These are phyloP conservation scores for Mollisia scopiformis DNA, from an alignment of 2,329 filamentous ascomycete species.

Conservation along the genomic window DNA sequence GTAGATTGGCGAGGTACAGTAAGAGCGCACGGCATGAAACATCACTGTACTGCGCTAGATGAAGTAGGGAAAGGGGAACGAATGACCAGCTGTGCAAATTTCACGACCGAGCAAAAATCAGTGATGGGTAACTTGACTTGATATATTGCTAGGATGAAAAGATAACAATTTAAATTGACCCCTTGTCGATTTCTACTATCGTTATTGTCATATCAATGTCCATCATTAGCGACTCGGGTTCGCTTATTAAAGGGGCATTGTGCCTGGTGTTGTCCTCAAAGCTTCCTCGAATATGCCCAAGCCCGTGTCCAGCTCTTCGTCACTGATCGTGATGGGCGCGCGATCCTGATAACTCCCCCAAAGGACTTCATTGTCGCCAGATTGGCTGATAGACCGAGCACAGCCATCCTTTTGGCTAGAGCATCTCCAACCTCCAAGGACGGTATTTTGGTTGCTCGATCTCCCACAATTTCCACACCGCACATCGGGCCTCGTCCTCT, in stretches of 20 bases:
- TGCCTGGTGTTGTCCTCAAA: constrained; percentile 38
- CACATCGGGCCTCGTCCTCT: constrained; percentile 61
- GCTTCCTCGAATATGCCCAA: constrained; percentile 60
- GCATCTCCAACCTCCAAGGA: constrained; percentile 48
- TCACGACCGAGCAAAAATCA: no score
- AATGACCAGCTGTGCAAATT: no score
- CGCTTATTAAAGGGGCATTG: constrained; percentile 7
- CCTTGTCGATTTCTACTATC: no score
- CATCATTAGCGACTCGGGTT: not conserved
- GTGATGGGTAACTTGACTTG: no score
- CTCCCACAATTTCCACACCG: constrained; percentile 59
- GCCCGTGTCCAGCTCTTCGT: constrained; percentile 52
- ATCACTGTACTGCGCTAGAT: no score
- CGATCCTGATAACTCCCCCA: constrained; percentile 60
- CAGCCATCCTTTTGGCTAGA: constrained; percentile 51
- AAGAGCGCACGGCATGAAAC: no score
- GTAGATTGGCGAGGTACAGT: no score
- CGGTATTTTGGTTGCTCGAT: constrained; percentile 50
- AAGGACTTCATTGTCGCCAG: constrained; percentile 56
- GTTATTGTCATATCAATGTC: not conserved
- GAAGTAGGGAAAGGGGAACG: no score
- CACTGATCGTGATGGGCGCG: constrained; percentile 60
- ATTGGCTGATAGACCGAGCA: constrained; percentile 59
- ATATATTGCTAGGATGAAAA: no score
- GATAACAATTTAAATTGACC: no score